Evolutionary conservation across 441 rosid species (phyloP).

Genomic region (Theobroma grandiflorum): DNA sequence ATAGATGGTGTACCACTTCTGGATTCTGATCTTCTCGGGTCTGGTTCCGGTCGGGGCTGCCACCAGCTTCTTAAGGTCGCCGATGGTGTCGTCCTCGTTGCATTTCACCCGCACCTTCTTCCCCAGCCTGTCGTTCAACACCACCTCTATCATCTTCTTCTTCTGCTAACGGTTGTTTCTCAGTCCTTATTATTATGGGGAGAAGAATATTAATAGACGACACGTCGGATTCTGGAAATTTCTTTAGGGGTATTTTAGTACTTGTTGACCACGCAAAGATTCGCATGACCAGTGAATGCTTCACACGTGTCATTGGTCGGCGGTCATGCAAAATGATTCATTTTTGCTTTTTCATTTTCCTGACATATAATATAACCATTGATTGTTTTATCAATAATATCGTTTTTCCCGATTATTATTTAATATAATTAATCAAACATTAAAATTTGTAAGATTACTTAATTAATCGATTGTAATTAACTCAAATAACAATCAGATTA

Average conservation of each 20-base stretch:
- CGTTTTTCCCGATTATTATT: too few species aligned
- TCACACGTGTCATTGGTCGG: not conserved
- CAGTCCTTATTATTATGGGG: too few species aligned
- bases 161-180: not conserved
- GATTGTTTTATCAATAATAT: not conserved
- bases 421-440: too few species aligned
- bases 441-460: too few species aligned
- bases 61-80: slow-evolving; percentile 90
- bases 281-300: not conserved
- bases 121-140: slow-evolving; percentile 77
- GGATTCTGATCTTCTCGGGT: slow-evolving; percentile 78
- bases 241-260: not conserved
- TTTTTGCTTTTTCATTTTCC: too few species aligned
- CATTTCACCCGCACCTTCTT: slow-evolving; percentile 90
- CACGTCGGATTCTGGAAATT: not conserved
- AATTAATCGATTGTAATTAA: too few species aligned
- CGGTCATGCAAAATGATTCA: not conserved
- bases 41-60: slow-evolving; percentile 88
- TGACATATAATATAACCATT: too few species aligned
- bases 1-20: slow-evolving; percentile 84
- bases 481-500: too few species aligned
- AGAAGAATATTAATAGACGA: too few species aligned
- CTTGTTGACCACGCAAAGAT: not conserved
- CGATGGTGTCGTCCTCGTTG: slow-evolving; percentile 87
- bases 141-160: slow-evolving; percentile 79